A percentile compares a stretch with the other conserved stretches of the same genome.
Evolutionary conservation across 805 yeast genomes (phyloP).

Genomic region (Starmerella floricola): DNA sequence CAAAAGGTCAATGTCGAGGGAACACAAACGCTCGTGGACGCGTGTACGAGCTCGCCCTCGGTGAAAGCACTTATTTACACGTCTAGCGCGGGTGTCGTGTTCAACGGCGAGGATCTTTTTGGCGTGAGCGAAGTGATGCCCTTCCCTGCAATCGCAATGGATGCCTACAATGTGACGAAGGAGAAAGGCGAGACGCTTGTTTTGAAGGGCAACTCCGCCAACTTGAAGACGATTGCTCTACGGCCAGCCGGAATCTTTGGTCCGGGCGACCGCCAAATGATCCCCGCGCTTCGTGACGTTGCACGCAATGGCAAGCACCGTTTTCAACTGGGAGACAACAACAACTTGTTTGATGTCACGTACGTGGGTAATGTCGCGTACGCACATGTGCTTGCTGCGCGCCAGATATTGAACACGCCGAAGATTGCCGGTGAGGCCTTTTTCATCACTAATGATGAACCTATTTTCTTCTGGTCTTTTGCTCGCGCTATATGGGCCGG

Average conservation of each 20-base stretch:
- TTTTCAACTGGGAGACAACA: constrained; percentile 89
- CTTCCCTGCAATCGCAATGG: constrained; percentile 84
- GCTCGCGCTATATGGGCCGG: constrained; percentile 97
- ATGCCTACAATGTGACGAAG: constrained; percentile 90
- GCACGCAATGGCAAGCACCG: constrained; percentile 76
- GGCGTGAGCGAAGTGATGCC: constrained; percentile 95
- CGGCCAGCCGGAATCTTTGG: constrained; percentile 99
- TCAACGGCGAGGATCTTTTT: constrained; percentile 83
- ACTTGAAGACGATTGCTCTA: constrained; percentile 66
- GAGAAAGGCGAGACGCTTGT: constrained; percentile 82
- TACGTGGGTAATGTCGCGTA: constrained; percentile 98
- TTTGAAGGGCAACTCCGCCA: constrained; percentile 52
- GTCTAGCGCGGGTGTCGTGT: constrained; percentile 93
- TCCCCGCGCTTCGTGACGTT: constrained; percentile 80
- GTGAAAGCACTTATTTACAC: constrained; percentile 77
- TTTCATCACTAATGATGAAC: constrained; percentile 86
- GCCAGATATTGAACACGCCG: constrained; percentile 44
- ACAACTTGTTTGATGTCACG: constrained; percentile 90
- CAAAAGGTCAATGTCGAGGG: constrained; percentile 86
- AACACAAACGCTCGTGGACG: constrained; percentile 58
- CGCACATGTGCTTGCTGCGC: constrained; percentile 87
- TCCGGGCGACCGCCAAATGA: constrained; percentile 94
- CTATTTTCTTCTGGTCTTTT: constrained; percentile 92
- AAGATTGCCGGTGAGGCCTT: constrained; percentile 73
- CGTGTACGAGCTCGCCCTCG: constrained; percentile 37